These are phyloP conservation scores for Fusarium austroafricanum DNA, from an alignment of 2,329 filamentous ascomycete genomes.

Conservation along the genomic window DNA sequence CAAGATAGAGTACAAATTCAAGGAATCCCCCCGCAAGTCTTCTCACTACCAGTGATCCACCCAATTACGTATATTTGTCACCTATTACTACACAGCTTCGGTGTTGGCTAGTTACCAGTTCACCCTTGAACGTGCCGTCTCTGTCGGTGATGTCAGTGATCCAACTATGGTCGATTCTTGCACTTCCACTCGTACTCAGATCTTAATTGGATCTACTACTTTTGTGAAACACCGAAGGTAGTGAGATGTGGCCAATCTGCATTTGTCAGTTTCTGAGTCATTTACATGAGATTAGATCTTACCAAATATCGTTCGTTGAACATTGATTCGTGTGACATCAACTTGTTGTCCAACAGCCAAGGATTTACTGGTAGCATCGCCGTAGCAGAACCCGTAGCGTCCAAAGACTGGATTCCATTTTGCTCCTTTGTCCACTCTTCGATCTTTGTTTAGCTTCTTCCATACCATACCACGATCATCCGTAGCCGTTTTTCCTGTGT, in stretches of 20 bases:
- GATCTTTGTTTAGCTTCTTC: conserved; percentile 44
- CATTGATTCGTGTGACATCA: conserved; percentile 26
- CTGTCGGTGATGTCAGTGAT: too few species aligned
- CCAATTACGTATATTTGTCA: too few species aligned
- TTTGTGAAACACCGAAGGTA: conserved; percentile 28
- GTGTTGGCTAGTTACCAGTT: too few species aligned
- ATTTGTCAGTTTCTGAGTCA: background rate
- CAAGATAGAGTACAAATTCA: too few species aligned
- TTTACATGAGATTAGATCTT: background rate
- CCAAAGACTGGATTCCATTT: conserved; percentile 45
- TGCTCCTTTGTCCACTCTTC: conserved; percentile 38
- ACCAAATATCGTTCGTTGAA: conserved; percentile 39
- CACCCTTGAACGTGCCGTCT: too few species aligned
- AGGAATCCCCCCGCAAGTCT: too few species aligned
- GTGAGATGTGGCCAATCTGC: conserved; percentile 38
- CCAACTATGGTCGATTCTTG: too few species aligned
- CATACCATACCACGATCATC: conserved; percentile 38
- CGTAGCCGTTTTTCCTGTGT: conserved; percentile 33
- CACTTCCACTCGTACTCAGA: background rate
- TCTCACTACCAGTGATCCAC: too few species aligned
- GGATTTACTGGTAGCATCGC: background rate
- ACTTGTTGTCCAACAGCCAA: conserved; percentile 28
- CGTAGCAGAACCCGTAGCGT: conserved; percentile 42
- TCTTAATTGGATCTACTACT: conserved; percentile 14
- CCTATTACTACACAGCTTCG: too few species aligned